These are phyloP conservation scores for Penicillium sp. DNA, from an alignment of 2,329 filamentous ascomycete genomes.

Conservation along the genomic window DNA sequence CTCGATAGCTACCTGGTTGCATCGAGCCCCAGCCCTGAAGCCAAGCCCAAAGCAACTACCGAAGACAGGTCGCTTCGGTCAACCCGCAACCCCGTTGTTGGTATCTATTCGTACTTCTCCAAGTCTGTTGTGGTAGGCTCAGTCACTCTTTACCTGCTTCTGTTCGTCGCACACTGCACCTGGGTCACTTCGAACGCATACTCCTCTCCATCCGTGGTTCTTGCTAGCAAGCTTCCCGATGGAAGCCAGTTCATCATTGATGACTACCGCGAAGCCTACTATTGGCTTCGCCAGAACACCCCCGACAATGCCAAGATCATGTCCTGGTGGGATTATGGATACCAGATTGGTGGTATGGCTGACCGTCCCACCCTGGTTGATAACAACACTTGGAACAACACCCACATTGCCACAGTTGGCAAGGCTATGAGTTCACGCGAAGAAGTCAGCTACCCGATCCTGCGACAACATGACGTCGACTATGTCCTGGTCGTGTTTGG, in stretches of 20 bases:
- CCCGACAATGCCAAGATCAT: constrained; percentile 94
- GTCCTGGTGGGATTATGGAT: constrained; percentile 99
- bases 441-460: constrained; percentile 97
- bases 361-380: constrained; percentile 95
- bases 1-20: constrained; percentile 80
- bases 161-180: constrained; percentile 97
- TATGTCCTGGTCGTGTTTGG: constrained; percentile 98
- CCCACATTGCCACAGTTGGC: constrained; percentile 96
- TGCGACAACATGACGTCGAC: constrained; percentile 97
- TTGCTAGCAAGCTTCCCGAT: constrained; percentile 88
- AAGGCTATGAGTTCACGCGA: constrained; percentile 98
- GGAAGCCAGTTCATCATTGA: constrained; percentile 98
- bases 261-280: constrained; percentile 98
- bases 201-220: constrained; percentile 93
- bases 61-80: constrained; percentile 58
- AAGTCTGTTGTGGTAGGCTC: constrained; percentile 74
- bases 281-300: constrained; percentile 98
- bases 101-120: constrained; percentile 77
- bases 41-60: constrained; percentile 44
- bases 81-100: constrained; percentile 70
- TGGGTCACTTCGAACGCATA: constrained; percentile 99
- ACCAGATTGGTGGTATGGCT: constrained; percentile 99
- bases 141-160: constrained; percentile 75
- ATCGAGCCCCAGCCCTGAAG: constrained; percentile 55
- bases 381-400: constrained; percentile 99